phyloP scores from a whole-genome alignment of 2,329 filamentous ascomycete species.

The Aurifilum marmelostoma region DNA sequence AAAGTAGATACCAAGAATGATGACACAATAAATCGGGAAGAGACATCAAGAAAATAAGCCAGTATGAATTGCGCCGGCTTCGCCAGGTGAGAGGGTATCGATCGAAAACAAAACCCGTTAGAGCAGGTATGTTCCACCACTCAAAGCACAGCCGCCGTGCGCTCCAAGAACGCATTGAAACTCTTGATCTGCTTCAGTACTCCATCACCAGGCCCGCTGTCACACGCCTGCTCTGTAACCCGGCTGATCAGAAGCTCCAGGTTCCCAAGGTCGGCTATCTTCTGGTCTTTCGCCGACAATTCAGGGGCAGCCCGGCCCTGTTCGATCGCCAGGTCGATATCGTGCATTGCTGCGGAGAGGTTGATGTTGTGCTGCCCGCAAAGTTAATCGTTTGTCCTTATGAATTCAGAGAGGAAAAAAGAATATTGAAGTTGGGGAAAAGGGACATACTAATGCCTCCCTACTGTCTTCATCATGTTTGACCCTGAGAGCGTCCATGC shows the following conservation, averaged over 20 bases:
- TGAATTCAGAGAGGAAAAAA: neutral
- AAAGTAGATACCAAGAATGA: neutral
- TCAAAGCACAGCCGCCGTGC: slow-evolving; percentile 61
- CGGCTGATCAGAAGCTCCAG: slow-evolving; percentile 61
- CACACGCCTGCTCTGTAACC: slow-evolving; percentile 58
- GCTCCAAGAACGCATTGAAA: slow-evolving; percentile 67
- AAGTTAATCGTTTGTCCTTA: slow-evolving; percentile 7
- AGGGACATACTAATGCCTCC: slow-evolving; percentile 51
- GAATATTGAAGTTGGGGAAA: neutral
- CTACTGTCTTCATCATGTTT: slow-evolving; percentile 60
- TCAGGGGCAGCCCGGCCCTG: slow-evolving; percentile 50
- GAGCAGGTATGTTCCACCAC: neutral
- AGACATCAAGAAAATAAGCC: neutral
- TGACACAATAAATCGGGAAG: neutral
- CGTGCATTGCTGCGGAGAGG: slow-evolving; percentile 62
- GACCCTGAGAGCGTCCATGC: slow-evolving; percentile 65
- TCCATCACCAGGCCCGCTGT: slow-evolving; percentile 49
- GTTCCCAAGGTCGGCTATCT: slow-evolving; percentile 56
- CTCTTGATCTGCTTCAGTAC: slow-evolving; percentile 59
- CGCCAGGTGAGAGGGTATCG: neutral
- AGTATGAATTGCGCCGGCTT: neutral
- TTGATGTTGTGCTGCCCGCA: slow-evolving; percentile 49
- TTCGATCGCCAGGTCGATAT: slow-evolving; percentile 60
- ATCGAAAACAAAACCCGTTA: neutral
- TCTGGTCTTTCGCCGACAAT: slow-evolving; percentile 49